These are phyloP conservation scores for Diaporthe destruens DNA, from an alignment of 2,329 filamentous ascomycete species.

Conservation along the genomic window DNA sequence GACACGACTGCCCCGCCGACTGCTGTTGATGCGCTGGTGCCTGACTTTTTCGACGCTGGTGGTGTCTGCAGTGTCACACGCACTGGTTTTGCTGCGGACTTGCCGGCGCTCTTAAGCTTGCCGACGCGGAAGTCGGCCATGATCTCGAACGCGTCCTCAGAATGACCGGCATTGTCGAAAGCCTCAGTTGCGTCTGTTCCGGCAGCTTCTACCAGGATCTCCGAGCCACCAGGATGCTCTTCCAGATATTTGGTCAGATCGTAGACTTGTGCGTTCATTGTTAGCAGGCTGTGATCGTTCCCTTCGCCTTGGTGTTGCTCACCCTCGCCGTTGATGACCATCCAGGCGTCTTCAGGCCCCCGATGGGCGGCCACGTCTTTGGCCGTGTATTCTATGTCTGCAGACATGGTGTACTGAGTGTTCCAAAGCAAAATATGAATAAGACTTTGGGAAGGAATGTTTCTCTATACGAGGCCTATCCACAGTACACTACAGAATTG, in stretches of 20 bases:
- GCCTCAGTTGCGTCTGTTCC: conserved; percentile 83
- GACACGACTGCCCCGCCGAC: conserved; percentile 37
- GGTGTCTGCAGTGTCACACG: conserved; percentile 34
- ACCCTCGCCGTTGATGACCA: conserved; percentile 69
- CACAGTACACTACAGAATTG: not conserved
- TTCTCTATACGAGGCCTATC: not conserved
- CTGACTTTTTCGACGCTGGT: conserved; percentile 16
- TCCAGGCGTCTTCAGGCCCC: conserved; percentile 62
- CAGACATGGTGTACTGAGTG: conserved; percentile 5
- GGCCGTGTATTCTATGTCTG: conserved; percentile 48
- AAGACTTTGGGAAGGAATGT: not conserved
- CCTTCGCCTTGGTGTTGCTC: conserved; percentile 26
- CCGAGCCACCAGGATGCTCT: conserved; percentile 79
- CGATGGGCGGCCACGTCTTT: conserved; percentile 65
- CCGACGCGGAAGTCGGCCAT: conserved; percentile 56
- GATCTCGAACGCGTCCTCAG: conserved; percentile 67
- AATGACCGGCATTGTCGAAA: conserved; percentile 88
- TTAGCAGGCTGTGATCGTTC: not conserved
- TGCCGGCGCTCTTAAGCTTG: conserved; percentile 50
- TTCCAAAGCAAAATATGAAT: not conserved
- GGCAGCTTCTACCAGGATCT: conserved; percentile 81
- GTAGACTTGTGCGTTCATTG: conserved; percentile 61
- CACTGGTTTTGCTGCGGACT: conserved; percentile 30
- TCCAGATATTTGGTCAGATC: conserved; percentile 68
- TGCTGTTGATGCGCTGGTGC: conserved; percentile 20